Conservation (phyloP, 441 rosid genomes). For the Rhodomyrtus psidioides region DNA sequence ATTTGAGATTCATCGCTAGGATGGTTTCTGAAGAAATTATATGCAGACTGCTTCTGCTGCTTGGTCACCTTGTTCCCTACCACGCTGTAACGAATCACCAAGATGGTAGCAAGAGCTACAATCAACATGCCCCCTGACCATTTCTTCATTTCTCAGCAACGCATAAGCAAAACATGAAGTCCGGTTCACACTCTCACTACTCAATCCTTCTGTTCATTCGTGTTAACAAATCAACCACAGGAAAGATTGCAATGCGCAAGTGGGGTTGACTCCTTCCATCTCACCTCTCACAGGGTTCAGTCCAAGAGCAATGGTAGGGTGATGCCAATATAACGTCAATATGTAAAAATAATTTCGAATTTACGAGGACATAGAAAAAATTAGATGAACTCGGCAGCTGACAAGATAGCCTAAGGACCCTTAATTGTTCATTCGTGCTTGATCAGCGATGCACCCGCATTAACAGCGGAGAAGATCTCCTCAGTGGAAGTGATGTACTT, state of each 20-base stretch:
- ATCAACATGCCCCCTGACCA: conserved; percentile 67
- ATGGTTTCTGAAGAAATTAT: conserved; percentile 35
- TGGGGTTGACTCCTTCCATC: background rate
- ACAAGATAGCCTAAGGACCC: background rate
- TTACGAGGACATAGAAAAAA: background rate
- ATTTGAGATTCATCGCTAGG: conserved; percentile 18
- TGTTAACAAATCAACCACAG: background rate
- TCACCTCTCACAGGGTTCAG: background rate
- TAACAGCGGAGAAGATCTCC: background rate
- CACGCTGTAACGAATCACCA: conserved; percentile 40
- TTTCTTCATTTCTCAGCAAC: conserved; percentile 43
- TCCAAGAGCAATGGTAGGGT: background rate
- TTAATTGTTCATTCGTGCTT: background rate
- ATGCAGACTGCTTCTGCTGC: conserved; percentile 33
- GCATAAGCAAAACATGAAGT: conserved; percentile 12
- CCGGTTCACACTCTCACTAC: background rate
- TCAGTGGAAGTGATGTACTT: background rate
- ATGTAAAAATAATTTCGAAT: background rate
- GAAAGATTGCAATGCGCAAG: background rate
- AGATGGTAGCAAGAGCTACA: conserved; percentile 41
- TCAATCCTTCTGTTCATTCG: background rate
- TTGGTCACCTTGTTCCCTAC: conserved; percentile 17
- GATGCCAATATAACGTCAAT: background rate
- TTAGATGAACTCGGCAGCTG: background rate
- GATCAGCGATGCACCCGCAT: background rate